Evolutionary conservation across 192 early-diverging fungal species (phyloP), one percentile per base, ranked within the genome.

Genomic region (Podila epicladia): DNA sequence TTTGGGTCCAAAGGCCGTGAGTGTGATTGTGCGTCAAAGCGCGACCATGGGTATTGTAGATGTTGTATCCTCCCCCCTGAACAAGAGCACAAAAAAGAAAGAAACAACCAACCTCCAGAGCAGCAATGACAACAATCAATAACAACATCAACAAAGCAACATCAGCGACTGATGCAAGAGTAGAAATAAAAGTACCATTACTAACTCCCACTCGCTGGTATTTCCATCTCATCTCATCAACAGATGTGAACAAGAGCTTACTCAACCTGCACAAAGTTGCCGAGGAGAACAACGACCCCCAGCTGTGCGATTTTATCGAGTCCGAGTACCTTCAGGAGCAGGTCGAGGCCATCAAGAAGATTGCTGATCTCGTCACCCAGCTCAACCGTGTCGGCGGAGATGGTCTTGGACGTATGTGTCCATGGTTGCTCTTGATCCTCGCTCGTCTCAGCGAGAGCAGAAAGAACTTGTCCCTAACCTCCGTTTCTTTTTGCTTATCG

Each of bases 221-320:
- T 19, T 37, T 49, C 28, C 58, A 17, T 38, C 45, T 41, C 45
- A 48, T 49, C 24, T 65, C 24, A 19, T 49, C 29, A 8, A n/a
- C 38, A 84, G 87, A 89, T 77, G 88, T 89, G 58, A 89, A 88
- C 82, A 89, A 86, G 65, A 83, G 84, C 12, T 67, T 89, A 28
- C 62, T 88, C 55, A 87, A 89, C 58, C 65, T 88, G 33, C 87
- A 88, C 77, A 84, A 85, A 69, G 70, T 86, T 62, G 85, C 82
- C 15, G 88, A 87, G 64, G 74, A 77, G 48, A 82, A 85, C 48
- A 79, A 83, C 71, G 88, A 89, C 72, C 88, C 88, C 32, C 87
- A 89, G 62, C 71, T 88, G 60, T 85, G 85, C 63, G 88, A 89
- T 57, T 88, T 87, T 58, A 82, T 88, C 67, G 87, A 89, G 64